A percentile compares a stretch with the other conserved stretches of the same genome.
Evolutionary conservation across 306 rosid species (phyloP).

Genomic region (Astragalus glycyphyllos): DNA sequence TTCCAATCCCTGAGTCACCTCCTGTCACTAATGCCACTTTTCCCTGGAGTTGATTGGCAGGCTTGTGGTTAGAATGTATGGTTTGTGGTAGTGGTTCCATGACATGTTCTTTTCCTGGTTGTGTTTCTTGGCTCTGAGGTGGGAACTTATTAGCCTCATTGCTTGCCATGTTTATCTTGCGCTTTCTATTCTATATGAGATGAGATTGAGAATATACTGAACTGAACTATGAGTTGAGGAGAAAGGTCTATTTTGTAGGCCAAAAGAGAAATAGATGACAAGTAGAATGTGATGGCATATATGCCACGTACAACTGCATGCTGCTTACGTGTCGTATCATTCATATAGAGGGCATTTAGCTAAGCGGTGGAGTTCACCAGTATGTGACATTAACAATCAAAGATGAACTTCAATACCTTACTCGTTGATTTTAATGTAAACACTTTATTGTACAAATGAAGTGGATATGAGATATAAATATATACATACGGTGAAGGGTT

Average conservation of each 20-base stretch:
- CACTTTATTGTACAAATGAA: not conserved
- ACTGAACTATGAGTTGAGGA: slow-evolving; percentile 19
- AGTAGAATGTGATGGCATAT: slow-evolving; percentile 23
- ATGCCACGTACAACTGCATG: slow-evolving; percentile 45
- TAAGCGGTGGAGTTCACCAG: slow-evolving; percentile 42
- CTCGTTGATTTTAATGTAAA: no score
- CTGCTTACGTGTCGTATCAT: slow-evolving; percentile 40
- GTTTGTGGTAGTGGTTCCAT: slow-evolving; percentile 63
- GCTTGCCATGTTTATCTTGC: slow-evolving; percentile 43
- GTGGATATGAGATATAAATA: not conserved
- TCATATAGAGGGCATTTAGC: not conserved
- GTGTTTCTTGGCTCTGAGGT: slow-evolving; percentile 57
- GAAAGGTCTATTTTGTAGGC: not conserved
- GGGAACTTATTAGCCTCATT: slow-evolving; percentile 52
- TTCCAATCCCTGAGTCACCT: slow-evolving; percentile 68
- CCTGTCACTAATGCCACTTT: slow-evolving; percentile 74
- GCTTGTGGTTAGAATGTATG: slow-evolving; percentile 47
- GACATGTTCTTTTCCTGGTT: slow-evolving; percentile 61
- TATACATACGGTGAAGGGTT: not conserved
- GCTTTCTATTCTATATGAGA: not conserved
- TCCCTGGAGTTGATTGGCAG: slow-evolving; percentile 64
- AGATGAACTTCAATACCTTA: not conserved
- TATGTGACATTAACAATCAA: slow-evolving; percentile 7
- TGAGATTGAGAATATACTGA: slow-evolving; percentile 19
- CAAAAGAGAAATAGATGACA: slow-evolving; percentile 24